These are phyloP conservation scores for Eimeria sp. DNA, from an alignment of 169 alveolate genomes.

Conservation along the genomic window DNA sequence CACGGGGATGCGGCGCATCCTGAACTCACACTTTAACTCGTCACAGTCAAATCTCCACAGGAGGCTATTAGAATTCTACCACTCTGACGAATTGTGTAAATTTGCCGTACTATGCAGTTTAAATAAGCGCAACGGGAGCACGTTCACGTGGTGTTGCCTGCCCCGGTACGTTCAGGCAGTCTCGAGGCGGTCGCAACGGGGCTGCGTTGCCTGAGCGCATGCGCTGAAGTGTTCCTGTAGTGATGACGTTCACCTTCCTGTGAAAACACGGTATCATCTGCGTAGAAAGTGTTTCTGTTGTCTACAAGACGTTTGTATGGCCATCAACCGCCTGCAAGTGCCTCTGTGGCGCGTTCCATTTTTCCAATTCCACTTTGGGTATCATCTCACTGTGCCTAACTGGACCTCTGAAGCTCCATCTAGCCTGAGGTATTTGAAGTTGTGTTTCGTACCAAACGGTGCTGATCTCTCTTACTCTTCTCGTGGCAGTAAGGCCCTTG, in stretches of 20 bases:
- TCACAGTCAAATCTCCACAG: neutral
- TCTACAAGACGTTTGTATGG: neutral
- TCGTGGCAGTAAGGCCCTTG: neutral
- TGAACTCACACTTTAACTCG: neutral
- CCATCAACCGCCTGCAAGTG: neutral
- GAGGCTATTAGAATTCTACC: neutral
- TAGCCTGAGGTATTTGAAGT: conserved; percentile 5
- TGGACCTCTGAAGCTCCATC: neutral
- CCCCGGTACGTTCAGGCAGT: neutral
- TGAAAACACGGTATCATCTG: neutral
- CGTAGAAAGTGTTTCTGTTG: neutral
- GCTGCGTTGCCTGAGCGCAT: conserved; percentile 63
- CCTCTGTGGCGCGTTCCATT: neutral
- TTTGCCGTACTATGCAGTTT: neutral
- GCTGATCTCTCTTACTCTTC: neutral
- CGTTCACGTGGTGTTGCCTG: neutral
- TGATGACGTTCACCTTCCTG: neutral
- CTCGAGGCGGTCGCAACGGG: conserved; percentile 25
- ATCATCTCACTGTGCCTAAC: neutral
- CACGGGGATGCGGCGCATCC: neutral
- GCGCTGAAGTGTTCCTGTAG: neutral
- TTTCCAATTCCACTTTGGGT: neutral
- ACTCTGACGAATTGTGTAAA: neutral
- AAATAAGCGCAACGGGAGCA: neutral
- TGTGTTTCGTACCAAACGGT: neutral